Conservation (phyloP, 2,329 filamentous ascomycete species). For the Phialocephala subalpina region DNA sequence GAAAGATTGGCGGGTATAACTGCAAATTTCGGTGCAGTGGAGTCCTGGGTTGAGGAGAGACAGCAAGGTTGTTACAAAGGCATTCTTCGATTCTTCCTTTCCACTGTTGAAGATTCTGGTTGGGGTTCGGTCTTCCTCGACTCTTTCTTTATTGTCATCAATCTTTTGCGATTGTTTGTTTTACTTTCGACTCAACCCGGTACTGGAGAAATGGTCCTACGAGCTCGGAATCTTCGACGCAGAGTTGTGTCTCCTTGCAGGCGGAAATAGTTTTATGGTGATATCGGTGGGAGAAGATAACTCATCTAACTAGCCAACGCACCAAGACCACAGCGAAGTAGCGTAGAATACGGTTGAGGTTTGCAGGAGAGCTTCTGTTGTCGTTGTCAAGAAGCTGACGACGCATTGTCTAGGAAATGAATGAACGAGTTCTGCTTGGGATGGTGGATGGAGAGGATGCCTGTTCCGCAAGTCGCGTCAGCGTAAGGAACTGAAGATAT, state of each 20-base stretch:
- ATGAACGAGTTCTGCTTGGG: not conserved
- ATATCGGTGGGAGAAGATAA: no score
- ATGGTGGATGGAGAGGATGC: not conserved
- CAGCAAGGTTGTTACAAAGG: no score
- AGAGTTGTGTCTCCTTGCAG: not conserved
- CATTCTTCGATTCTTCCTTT: no score
- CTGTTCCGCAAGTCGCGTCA: not conserved
- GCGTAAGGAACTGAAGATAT: not conserved
- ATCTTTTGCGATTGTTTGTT: not conserved
- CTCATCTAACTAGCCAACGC: no score
- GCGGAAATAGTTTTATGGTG: not conserved
- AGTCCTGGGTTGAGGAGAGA: no score
- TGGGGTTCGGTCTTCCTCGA: not conserved
- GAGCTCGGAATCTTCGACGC: not conserved
- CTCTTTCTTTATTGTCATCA: not conserved
- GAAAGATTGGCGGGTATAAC: no score
- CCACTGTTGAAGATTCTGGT: no score
- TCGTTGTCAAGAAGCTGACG: not conserved
- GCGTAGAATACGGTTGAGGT: not conserved
- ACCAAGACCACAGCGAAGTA: no score
- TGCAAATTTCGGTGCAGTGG: no score
- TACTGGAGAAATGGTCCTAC: not conserved
- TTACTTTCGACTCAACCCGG: not conserved
- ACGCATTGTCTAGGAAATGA: not conserved
- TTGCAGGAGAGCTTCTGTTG: not conserved